Base-by-base conservation (phyloP, 176 grass and related monocot genomes). In the Raddia guianensis region DNA sequence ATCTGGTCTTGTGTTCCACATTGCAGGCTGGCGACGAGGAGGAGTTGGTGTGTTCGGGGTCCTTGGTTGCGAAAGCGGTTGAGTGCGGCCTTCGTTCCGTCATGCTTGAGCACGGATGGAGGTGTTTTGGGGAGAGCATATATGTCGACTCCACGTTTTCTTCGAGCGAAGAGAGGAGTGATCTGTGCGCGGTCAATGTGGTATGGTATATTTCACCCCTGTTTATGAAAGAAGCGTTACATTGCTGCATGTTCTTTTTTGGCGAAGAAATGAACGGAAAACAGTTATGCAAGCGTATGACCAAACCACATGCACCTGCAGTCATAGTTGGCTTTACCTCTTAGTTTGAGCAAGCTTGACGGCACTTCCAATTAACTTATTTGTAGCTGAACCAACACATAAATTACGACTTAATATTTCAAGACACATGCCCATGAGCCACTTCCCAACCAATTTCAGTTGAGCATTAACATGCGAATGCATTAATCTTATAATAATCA, bases 61-160 rank as follows among this genome's bases (percentile, higher is more conserved):
- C 80, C 43, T 50, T 97, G 66, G 77, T 92, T 56, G 83, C 80
- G 54, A 92, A 90, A 87, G 89, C 91, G 0, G 84, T 90, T 7
- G 89, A 84, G 49, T 86, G 90, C 19, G 91, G 70, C 14, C 68
- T 94, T 49, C 90, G 83, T 14, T 90, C 76, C 47, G 7, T 90
- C 68, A 94, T 94, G 89, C 68, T 97, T 63, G 94, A 89, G n/a
- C 72, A 86, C 40, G 87, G 89, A 21, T 94, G 94, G 94, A 87
- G 70, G 59, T 92, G 87, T 63, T 51, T 97, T 13, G 87, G 94
- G 34, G 78, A 90, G 50, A 86, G 63, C 48, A 82, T 81, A 19
- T 97, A 88, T 51, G 77, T 85, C 15, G 42, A 83, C 19, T 89
- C 94, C 1, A 68, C 80, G 13, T 90, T 94, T 84, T 63, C 71